phyloP scores from a whole-genome alignment of 208 protist species.

The Leishmania major region DNA sequence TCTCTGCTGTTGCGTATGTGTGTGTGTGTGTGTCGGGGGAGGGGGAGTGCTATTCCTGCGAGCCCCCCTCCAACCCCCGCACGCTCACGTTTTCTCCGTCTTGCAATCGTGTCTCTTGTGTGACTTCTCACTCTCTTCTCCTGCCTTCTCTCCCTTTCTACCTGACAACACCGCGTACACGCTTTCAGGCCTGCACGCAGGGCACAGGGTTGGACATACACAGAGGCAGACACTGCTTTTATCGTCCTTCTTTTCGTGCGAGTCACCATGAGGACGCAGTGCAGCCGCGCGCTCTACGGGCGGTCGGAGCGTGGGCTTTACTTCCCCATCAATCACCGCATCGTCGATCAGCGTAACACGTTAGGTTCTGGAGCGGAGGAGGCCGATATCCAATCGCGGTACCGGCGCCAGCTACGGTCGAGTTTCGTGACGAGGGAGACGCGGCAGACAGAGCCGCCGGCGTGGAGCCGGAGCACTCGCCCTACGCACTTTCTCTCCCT shows the following conservation, averaged over 20 bases:
- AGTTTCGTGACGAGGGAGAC: constrained; percentile 80
- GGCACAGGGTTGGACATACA: neutral
- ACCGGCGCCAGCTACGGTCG: constrained; percentile 77
- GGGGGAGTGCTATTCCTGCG: neutral
- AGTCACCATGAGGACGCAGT: constrained; percentile 38
- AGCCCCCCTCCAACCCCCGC: neutral
- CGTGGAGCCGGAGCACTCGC: constrained; percentile 56
- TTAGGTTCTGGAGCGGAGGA: constrained; percentile 40
- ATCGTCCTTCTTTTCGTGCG: neutral
- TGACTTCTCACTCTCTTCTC: neutral
- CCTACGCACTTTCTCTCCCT: constrained; percentile 89
- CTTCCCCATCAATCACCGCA: constrained; percentile 90
- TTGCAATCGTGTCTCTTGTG: neutral
- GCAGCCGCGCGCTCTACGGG: constrained; percentile 30
- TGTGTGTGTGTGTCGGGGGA: neutral
- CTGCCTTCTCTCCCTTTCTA: neutral
- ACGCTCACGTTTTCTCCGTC: neutral
- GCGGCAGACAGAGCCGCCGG: constrained; percentile 65
- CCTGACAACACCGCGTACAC: constrained; percentile 5
- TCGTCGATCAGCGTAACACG: constrained; percentile 71
- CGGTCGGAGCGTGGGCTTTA: constrained; percentile 74
- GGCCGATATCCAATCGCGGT: constrained; percentile 76
- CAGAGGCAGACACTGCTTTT: neutral
- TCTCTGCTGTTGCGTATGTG: neutral
- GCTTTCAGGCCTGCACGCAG: neutral